phyloP scores from a whole-genome alignment of 2,329 filamentous ascomycete species.

The Teratosphaeria zuluensis region DNA sequence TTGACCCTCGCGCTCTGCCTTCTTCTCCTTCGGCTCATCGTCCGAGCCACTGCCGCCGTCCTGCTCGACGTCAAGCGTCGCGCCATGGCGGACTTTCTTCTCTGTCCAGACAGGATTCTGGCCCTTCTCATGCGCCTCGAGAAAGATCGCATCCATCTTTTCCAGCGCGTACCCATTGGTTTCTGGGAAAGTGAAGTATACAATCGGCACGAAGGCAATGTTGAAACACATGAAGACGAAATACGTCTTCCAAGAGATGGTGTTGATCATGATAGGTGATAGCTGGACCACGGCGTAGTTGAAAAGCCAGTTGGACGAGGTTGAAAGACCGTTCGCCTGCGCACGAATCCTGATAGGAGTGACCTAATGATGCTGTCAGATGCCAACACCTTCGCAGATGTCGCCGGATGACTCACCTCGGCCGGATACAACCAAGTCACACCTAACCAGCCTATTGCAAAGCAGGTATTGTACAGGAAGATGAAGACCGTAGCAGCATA shows the following conservation, averaged over 20 bases:
- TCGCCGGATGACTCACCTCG: neutral
- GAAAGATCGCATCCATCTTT: neutral
- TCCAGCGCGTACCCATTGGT: neutral
- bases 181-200: slow-evolving; percentile 25
- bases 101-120: neutral
- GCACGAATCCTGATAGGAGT: neutral
- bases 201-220: slow-evolving; percentile 3
- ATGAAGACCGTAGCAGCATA: slow-evolving; percentile 24
- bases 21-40: neutral
- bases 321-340: neutral
- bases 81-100: neutral
- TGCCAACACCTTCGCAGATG: neutral
- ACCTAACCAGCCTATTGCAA: slow-evolving; percentile 6
- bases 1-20: neutral
- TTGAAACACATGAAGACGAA: slow-evolving; percentile 27
- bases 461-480: slow-evolving; percentile 20
- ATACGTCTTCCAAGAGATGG: slow-evolving; percentile 47
- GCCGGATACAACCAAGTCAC: slow-evolving; percentile 1
- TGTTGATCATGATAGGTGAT: slow-evolving; percentile 50
- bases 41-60: neutral
- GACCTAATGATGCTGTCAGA: neutral
- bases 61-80: neutral
- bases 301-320: neutral
- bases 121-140: neutral
- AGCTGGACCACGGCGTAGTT: slow-evolving; percentile 61